Evolutionary conservation across 495 filamentous ascomycete genomes (phyloP).

Genomic region (Penicillium egyptiacum): DNA sequence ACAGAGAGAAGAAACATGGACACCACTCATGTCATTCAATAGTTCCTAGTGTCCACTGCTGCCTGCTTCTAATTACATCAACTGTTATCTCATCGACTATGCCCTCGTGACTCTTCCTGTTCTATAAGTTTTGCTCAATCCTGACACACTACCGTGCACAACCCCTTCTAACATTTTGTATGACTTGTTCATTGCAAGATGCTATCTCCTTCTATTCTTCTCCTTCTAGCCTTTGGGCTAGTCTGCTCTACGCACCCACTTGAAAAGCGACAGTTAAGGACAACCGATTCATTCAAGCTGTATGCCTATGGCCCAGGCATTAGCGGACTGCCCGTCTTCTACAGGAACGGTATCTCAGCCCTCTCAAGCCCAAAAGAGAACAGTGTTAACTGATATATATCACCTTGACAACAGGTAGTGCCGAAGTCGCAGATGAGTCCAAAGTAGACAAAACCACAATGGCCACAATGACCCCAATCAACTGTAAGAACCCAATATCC

Average conservation of each 20-base stretch:
- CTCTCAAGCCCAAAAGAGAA: not conserved
- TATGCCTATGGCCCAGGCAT: constrained; percentile 38
- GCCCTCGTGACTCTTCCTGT: not conserved
- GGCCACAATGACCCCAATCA: constrained; percentile 7
- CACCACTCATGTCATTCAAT: not conserved
- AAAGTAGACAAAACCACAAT: constrained; percentile 10
- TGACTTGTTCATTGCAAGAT: not conserved
- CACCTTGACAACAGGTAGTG: constrained; percentile 11
- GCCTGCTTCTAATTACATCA: not conserved
- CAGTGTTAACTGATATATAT: not conserved
- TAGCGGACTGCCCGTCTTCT: constrained; percentile 37
- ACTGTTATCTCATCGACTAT: not conserved
- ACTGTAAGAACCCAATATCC: constrained; percentile 14
- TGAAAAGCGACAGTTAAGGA: constrained; percentile 3
- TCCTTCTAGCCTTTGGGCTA: constrained; percentile 2
- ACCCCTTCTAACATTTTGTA: not conserved
- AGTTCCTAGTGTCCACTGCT: not conserved
- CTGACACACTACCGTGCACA: not conserved
- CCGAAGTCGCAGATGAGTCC: constrained; percentile 12
- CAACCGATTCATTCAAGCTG: constrained; percentile 25
- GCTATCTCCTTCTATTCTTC: not conserved
- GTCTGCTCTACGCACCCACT: constrained; percentile 14
- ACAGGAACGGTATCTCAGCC: constrained; percentile 26
- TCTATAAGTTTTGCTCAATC: constrained; percentile 3
- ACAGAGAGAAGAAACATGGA: not conserved